These are phyloP conservation scores for Colletotrichum melonis DNA, from an alignment of 2,329 filamentous ascomycete species.

Conservation along the genomic window DNA sequence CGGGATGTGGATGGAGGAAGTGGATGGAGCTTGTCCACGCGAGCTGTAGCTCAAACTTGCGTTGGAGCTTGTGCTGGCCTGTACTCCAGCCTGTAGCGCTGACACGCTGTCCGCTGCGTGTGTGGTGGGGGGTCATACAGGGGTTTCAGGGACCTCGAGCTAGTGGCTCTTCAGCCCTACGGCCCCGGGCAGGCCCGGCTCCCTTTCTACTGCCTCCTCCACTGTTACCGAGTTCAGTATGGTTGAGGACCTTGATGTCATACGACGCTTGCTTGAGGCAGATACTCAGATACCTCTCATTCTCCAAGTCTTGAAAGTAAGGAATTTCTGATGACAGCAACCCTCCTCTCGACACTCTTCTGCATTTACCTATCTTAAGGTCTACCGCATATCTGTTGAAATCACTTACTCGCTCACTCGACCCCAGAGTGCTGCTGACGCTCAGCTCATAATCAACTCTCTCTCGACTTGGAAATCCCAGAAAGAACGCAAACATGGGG, in stretches of 20 bases:
- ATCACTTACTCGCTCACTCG: background rate
- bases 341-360: background rate
- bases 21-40: conserved; percentile 7
- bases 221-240: background rate
- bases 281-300: background rate
- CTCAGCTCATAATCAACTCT: background rate
- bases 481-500: background rate
- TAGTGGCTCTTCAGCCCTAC: conserved; percentile 29
- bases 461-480: background rate
- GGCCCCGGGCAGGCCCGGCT: background rate
- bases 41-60: conserved; percentile 7
- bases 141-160: conserved; percentile 20
- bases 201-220: background rate
- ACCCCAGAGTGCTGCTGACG: background rate
- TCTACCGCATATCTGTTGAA: background rate
- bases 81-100: background rate
- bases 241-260: background rate
- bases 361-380: background rate
- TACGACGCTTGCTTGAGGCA: background rate
- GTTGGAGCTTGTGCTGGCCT: conserved; percentile 18
- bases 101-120: conserved; percentile 26
- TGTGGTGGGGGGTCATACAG: conserved; percentile 16
- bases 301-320: background rate
- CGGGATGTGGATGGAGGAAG: conserved; percentile 28
- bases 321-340: background rate